A percentile compares a stretch with the other conserved stretches of the same genome.
phyloP scores from a whole-genome alignment of 345 rosid species.

The Anacardium occidentale region DNA sequence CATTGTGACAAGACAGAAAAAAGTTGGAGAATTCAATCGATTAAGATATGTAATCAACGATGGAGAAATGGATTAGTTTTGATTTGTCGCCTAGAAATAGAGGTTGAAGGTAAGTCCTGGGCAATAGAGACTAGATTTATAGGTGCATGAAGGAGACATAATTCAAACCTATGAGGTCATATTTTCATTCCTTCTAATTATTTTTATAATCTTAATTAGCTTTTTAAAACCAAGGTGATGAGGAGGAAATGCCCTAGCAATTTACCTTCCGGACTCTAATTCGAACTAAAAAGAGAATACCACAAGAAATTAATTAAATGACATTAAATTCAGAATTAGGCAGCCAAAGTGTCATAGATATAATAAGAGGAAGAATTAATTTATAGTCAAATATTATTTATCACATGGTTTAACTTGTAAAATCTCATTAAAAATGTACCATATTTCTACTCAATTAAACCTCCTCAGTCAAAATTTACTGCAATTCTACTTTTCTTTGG shows the following conservation, averaged over 20 bases:
- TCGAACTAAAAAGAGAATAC: not conserved
- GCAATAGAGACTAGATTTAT: conserved; percentile 18
- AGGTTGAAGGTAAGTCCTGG: not conserved
- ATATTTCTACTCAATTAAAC: not conserved
- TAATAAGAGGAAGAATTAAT: not conserved
- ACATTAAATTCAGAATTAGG: conserved; percentile 22
- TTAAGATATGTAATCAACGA: no score
- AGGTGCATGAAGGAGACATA: conserved; percentile 21
- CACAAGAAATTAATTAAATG: not conserved
- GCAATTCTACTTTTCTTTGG: no score
- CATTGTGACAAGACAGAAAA: conserved; percentile 31
- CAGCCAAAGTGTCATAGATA: conserved; percentile 4
- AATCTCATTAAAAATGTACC: not conserved
- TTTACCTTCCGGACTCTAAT: not conserved
- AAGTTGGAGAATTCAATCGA: not conserved
- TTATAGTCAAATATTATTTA: not conserved
- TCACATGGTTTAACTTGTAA: not conserved
- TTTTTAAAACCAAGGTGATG: conserved; percentile 15
- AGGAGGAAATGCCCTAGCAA: conserved; percentile 12
- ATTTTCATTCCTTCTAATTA: not conserved
- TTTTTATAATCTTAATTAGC: not conserved
- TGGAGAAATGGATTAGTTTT: not conserved
- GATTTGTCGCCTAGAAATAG: not conserved
- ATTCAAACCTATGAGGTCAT: conserved; percentile 27
- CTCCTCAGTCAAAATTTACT: no score